Evolutionary conservation across 2,329 filamentous ascomycete species (phyloP).

Genomic region (Monilinia vaccinii-corymbosi): DNA sequence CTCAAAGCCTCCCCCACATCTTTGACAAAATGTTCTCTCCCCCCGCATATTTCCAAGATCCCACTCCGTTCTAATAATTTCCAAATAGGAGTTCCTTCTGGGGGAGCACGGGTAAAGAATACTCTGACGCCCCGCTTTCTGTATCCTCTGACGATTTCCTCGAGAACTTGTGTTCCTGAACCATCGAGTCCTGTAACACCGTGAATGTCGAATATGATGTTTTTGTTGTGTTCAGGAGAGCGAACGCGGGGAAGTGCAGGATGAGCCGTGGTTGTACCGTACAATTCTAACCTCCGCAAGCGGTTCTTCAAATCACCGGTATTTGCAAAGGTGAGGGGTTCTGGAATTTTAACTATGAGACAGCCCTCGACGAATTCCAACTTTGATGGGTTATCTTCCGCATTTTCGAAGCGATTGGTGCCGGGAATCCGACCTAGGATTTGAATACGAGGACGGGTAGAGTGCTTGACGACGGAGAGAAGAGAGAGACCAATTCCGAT

Average conservation of each 20-base stretch:
- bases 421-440: constrained; percentile 85
- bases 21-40: constrained; percentile 66
- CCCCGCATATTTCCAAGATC: constrained; percentile 77
- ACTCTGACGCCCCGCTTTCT: constrained; percentile 66
- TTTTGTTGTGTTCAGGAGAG: constrained; percentile 71
- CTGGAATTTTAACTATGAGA: constrained; percentile 94
- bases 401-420: constrained; percentile 78
- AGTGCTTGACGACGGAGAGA: constrained; percentile 80
- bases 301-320: constrained; percentile 85
- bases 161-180: constrained; percentile 82
- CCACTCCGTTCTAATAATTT: constrained; percentile 67
- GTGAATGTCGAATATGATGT: constrained; percentile 94
- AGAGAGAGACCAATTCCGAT: constrained; percentile 87
- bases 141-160: constrained; percentile 80
- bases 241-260: constrained; percentile 78
- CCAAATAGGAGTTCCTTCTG: constrained; percentile 37
- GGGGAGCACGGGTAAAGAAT: constrained; percentile 57
- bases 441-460: constrained; percentile 87
- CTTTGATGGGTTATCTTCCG: constrained; percentile 60
- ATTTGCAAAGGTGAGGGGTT: constrained; percentile 94
- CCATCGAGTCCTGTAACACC: constrained; percentile 94
- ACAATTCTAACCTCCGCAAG: constrained; percentile 74
- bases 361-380: constrained; percentile 88
- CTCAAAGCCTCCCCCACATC: constrained; percentile 79
- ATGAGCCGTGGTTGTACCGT: constrained; percentile 78